These are phyloP conservation scores for Phanerochaete carnosa DNA, from an alignment of 768 basidiomycete species.

Conservation along the genomic window DNA sequence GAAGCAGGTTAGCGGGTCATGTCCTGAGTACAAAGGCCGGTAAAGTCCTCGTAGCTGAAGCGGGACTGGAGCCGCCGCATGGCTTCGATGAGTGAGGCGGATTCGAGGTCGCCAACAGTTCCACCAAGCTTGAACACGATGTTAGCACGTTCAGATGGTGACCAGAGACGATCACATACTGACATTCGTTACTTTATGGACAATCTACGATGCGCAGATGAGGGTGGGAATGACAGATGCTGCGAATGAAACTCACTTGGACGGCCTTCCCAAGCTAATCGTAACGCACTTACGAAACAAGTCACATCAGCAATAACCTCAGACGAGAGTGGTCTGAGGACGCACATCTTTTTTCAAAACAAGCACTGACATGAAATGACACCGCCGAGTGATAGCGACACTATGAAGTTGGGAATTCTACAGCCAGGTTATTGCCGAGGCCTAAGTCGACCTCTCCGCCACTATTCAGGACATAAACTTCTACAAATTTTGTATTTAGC, in stretches of 20 bases:
- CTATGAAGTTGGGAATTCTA: constrained; percentile 93
- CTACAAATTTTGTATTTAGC: constrained; percentile 33
- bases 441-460: constrained; percentile 98
- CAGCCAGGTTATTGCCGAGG: constrained; percentile 97
- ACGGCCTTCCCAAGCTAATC: constrained; percentile 97
- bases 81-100: too few relatives aligned
- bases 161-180: constrained; percentile 43
- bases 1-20: too few relatives aligned
- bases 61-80: too few relatives aligned
- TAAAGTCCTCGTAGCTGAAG: too few relatives aligned
- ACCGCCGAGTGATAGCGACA: constrained; percentile 90
- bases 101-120: constrained; percentile 98
- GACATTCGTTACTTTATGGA: constrained; percentile 94
- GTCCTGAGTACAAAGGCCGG: too few relatives aligned
- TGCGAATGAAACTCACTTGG: constrained; percentile 55
- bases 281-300: constrained; percentile 59
- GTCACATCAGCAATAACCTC: background rate
- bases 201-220: constrained; percentile 66
- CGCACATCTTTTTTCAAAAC: constrained; percentile 96
- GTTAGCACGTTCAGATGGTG: too few relatives aligned
- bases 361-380: constrained; percentile 97
- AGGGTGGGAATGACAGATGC: background rate
- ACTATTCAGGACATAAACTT: constrained; percentile 97
- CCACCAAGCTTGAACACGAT: constrained; percentile 89
- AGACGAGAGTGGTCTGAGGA: background rate